Evolutionary conservation across 768 basidiomycete species (phyloP).

Genomic region (Auriscalpium vulgare): DNA sequence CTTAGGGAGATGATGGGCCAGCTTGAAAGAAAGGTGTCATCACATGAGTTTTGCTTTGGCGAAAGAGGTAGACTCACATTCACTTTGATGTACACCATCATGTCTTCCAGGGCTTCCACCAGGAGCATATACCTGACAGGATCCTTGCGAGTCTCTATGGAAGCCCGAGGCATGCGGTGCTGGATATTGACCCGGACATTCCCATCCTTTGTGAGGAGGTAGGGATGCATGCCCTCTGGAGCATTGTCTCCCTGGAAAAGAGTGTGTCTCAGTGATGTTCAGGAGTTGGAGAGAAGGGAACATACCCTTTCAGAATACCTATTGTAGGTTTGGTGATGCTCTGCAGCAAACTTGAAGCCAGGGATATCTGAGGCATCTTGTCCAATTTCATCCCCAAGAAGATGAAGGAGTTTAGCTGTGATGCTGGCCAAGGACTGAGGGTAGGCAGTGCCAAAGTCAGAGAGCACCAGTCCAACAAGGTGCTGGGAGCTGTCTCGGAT

Average conservation of each 20-base stretch:
- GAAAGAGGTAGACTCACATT: not conserved
- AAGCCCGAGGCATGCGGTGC: not conserved
- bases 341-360: not conserved
- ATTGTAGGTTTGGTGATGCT: not conserved
- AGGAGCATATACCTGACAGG: not conserved
- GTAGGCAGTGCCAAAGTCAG: not conserved
- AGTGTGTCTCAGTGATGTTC: not conserved
- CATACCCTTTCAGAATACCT: not conserved
- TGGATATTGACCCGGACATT: not conserved
- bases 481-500: not conserved
- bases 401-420: not conserved
- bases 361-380: not conserved
- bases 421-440: not conserved
- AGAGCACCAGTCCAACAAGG: not conserved
- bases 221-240: not conserved
- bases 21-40: not conserved
- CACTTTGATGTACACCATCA: not conserved
- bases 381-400: not conserved
- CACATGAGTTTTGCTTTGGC: not conserved
- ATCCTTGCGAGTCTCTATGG: not conserved
- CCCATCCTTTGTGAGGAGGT: not conserved
- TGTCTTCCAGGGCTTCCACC: not conserved
- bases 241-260: not conserved
- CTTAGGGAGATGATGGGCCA: not conserved
- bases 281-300: not conserved